A percentile compares a stretch with the other conserved stretches of the same genome.
These are phyloP conservation scores for Aegilops umbellulata DNA, from an alignment of 176 grass and related monocot genomes.

Conservation along the genomic window DNA sequence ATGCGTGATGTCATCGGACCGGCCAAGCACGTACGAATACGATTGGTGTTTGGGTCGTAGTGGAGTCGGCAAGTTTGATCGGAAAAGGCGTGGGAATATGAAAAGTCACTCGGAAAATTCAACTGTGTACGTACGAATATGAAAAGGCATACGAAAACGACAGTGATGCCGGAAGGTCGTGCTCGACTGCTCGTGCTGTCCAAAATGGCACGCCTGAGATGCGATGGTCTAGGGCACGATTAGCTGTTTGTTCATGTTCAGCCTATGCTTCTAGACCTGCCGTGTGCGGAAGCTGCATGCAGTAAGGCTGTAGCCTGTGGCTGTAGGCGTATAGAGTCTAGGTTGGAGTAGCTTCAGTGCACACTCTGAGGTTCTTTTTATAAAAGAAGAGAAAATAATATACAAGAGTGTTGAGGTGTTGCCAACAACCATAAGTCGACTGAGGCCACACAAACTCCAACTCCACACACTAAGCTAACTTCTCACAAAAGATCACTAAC, in stretches of 20 bases:
- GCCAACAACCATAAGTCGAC: no score
- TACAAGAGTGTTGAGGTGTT: no score
- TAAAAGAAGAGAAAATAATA: no score
- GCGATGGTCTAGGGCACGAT: neutral
- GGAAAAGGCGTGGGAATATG: neutral
- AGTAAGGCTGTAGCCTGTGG: no score
- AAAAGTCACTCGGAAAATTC: neutral
- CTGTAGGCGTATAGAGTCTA: neutral
- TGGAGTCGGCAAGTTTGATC: neutral
- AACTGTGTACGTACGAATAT: neutral
- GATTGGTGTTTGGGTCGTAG: neutral
- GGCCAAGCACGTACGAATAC: neutral
- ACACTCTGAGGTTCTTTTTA: no score
- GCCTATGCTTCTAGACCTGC: neutral
- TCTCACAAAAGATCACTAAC: no score
- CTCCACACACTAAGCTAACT: no score
- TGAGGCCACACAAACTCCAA: no score
- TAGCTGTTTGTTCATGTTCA: neutral
- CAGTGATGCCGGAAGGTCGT: neutral
- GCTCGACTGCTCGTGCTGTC: neutral
- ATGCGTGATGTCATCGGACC: neutral
- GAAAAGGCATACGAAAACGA: neutral
- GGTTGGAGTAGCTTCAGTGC: neutral
- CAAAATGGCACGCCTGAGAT: neutral
- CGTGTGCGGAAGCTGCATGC: neutral